A percentile compares a stretch with the other conserved stretches of the same genome.
These are phyloP conservation scores for Colletotrichum destructivum DNA, from an alignment of 2,329 filamentous ascomycete genomes.

Conservation along the genomic window DNA sequence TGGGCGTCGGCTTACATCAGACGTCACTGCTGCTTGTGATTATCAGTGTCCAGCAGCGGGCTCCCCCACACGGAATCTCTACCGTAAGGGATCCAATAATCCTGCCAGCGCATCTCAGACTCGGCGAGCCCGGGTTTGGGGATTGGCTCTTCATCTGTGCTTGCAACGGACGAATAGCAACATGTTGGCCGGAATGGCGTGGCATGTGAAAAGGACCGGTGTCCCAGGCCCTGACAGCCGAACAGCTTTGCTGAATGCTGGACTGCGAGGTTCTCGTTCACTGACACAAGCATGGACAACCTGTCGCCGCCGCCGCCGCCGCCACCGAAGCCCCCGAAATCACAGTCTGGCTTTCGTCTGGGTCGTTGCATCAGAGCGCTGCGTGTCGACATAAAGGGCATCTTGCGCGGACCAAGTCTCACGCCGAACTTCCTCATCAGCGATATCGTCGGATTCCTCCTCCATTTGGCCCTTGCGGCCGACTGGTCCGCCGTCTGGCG, in stretches of 20 bases:
- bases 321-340: conserved; percentile 2
- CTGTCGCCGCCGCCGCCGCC: background rate
- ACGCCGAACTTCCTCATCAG: conserved; percentile 22
- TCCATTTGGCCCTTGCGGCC: conserved; percentile 16
- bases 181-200: background rate
- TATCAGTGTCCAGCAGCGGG: background rate
- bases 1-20: conserved; percentile 39
- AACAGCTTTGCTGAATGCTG: background rate
- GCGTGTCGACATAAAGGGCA: conserved; percentile 14
- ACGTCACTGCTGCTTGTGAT: background rate
- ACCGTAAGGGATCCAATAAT: background rate
- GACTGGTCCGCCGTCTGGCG: conserved; percentile 22
- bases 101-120: conserved; percentile 24
- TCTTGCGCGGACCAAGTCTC: conserved; percentile 7
- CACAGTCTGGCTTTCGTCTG: background rate
- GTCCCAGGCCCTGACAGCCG: background rate
- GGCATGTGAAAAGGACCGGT: conserved; percentile 17
- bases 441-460: conserved; percentile 19
- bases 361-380: conserved; percentile 27
- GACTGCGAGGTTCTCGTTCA: background rate
- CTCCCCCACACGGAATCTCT: background rate
- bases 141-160: background rate
- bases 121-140: background rate
- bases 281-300: conserved; percentile 13
- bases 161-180: background rate